Conservation (phyloP, 164 flowering plant genomes). For the Brasenia schreberi region DNA sequence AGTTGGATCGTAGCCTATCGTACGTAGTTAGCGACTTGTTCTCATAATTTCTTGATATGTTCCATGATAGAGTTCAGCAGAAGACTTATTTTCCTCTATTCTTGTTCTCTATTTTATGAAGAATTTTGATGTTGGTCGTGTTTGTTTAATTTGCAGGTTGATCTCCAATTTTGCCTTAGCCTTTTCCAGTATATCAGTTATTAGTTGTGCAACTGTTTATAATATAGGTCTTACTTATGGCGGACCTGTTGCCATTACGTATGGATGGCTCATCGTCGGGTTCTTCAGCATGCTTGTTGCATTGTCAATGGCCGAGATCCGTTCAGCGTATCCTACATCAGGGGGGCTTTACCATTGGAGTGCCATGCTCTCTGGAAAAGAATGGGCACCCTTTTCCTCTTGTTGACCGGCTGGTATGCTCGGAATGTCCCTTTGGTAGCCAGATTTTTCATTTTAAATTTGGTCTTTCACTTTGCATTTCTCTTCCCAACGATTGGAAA, state of each 20-base stretch:
- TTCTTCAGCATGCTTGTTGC: constrained; percentile 56
- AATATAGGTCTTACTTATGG: constrained; percentile 62
- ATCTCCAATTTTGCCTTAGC: constrained; percentile 61
- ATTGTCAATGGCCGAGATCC: constrained; percentile 81
- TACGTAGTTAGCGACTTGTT: constrained; percentile 15
- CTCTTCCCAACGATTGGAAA: too few relatives aligned
- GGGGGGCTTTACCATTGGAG: constrained; percentile 96
- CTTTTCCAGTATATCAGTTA: constrained; percentile 58
- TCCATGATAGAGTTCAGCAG: neutral
- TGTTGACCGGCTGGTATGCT: constrained; percentile 94
- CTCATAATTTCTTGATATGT: neutral
- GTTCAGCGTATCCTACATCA: constrained; percentile 81
- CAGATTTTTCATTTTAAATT: too few relatives aligned
- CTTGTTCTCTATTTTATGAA: neutral
- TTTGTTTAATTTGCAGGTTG: constrained; percentile 24
- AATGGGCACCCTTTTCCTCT: constrained; percentile 96
- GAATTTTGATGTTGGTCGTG: neutral
- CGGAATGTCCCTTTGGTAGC: too few relatives aligned
- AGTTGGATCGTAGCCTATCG: constrained; percentile 90
- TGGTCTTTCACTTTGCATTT: too few relatives aligned
- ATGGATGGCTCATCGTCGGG: constrained; percentile 72
- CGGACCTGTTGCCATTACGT: constrained; percentile 52
- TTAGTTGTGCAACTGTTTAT: constrained; percentile 65
- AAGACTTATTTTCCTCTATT: too few relatives aligned
- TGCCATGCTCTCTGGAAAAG: constrained; percentile 76